Evolutionary conservation across 202 grass and related monocot species (phyloP), one percentile per base, ranked within the genome.

Genomic region (Schoenoplectus tabernaemontani): DNA sequence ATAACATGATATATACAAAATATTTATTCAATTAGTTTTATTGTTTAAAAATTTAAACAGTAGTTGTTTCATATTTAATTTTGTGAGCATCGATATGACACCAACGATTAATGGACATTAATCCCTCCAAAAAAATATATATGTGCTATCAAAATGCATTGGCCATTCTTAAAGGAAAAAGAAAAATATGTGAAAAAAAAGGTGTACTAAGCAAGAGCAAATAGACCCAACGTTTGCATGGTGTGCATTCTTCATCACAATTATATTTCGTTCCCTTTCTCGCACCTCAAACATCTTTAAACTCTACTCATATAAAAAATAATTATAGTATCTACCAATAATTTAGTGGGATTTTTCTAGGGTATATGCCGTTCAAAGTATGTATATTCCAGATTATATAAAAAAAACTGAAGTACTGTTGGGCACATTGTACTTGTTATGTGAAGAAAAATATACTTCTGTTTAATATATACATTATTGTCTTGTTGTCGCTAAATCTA

Each of bases 401-500:
- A 32, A 74, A 32, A 72, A 74, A 53, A 73, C 34, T 42, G 15
- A 33, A 73, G 24, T 74, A 74, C 13, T 53, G 69, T 74, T n/a
- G 46, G 69, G 26, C 69, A 74, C 46, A 74, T 74, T 23, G 26
- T 53, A 74, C 69, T 74, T 74, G 19, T 74, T 53, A 33, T 34
- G 15, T 74, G 15, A 51, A 50, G 0, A 70, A 46, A 69, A 12
- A 19, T 19, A 66, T 33, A 3, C 15, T 24, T 26, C 17, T 51
- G 13, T 51, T 51, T 59, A 9, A 34, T 17, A 36, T 62, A 32
- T 64, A 19, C 57, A 59, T 59, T 59, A 19, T 64, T 74, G 46
- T 26, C 47, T 74, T 74, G 5, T 54, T 74, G 70, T 74, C 70
- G 15, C 48, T 26, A 74, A 74, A 54, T 74, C 46, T 74, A 54